Conservation (phyloP, 495 filamentous ascomycete genomes). For the Neurospora sp. region DNA sequence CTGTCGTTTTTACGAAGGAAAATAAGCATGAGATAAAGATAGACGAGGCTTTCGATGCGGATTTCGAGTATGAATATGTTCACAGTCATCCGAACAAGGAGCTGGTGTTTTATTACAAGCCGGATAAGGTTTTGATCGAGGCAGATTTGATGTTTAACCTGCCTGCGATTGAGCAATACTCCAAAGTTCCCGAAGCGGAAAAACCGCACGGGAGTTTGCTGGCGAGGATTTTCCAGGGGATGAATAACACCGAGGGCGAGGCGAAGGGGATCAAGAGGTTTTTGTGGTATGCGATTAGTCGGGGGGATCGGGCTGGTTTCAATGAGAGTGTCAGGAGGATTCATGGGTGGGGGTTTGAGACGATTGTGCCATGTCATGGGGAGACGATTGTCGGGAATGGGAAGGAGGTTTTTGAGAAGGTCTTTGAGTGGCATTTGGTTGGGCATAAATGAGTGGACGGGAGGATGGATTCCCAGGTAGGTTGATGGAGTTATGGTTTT, state of each 20-base stretch:
- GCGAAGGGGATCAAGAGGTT: slow-evolving; percentile 72
- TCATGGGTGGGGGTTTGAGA: slow-evolving; percentile 73
- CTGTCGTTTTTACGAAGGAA: slow-evolving; percentile 50
- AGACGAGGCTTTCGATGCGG: slow-evolving; percentile 67
- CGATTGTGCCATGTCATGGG: slow-evolving; percentile 86
- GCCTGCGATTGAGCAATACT: slow-evolving; percentile 82
- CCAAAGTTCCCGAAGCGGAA: slow-evolving; percentile 40
- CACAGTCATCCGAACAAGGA: slow-evolving; percentile 74
- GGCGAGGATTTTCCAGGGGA: slow-evolving; percentile 49
- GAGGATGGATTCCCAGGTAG: neutral
- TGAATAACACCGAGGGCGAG: slow-evolving; percentile 52
- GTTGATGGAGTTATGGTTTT: neutral
- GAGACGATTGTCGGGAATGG: slow-evolving; percentile 73
- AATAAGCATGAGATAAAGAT: slow-evolving; percentile 36
- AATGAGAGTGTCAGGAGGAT: slow-evolving; percentile 59
- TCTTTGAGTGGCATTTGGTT: slow-evolving; percentile 78
- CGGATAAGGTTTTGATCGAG: slow-evolving; percentile 72
- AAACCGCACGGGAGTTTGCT: slow-evolving; percentile 45
- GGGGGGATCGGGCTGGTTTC: slow-evolving; percentile 56
- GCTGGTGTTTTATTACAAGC: slow-evolving; percentile 76
- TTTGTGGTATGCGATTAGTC: slow-evolving; percentile 66
- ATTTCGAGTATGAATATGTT: slow-evolving; percentile 83
- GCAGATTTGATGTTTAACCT: slow-evolving; percentile 91
- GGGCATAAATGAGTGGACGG: slow-evolving; percentile 27
- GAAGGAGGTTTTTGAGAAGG: slow-evolving; percentile 67